phyloP scores from a whole-genome alignment of 2,329 filamentous ascomycete genomes.

The Paracoccidioides brasiliensis region DNA sequence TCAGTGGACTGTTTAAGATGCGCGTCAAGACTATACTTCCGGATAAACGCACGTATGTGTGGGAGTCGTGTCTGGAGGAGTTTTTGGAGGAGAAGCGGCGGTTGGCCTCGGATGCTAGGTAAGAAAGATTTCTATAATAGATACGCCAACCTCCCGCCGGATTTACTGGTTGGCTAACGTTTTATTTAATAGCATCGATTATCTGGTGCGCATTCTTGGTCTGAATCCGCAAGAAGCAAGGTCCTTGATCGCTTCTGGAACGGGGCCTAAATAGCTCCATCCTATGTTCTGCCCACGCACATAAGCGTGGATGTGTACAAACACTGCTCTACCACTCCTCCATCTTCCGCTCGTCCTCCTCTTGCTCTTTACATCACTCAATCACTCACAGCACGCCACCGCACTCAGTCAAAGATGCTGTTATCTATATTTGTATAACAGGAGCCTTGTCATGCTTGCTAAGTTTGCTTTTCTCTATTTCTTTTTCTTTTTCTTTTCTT shows the following conservation, averaged over 20 bases:
- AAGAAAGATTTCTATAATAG: conserved; percentile 12
- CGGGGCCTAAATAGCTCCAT: not conserved
- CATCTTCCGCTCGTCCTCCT: not conserved
- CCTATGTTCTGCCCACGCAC: not conserved
- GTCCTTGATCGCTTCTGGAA: conserved; percentile 23
- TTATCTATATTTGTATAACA: not conserved
- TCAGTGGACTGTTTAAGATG: conserved; percentile 72
- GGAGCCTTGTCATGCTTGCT: not conserved
- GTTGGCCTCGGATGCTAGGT: conserved; percentile 65
- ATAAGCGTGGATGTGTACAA: too few relatives aligned
- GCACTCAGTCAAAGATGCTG: not conserved
- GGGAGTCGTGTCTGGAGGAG: conserved; percentile 60
- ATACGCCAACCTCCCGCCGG: too few relatives aligned
- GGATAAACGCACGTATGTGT: conserved; percentile 50
- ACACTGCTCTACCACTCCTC: not conserved
- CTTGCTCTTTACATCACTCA: not conserved
- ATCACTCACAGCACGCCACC: not conserved
- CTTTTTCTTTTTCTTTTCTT: not conserved
- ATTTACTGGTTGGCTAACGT: not conserved
- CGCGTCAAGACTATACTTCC: conserved; percentile 70
- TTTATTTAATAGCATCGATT: conserved; percentile 41
- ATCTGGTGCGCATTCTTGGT: conserved; percentile 50
- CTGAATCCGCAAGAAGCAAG: conserved; percentile 42
- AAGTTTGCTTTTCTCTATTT: not conserved
- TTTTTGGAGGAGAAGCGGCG: conserved; percentile 60